Conservation (phyloP, 2,329 filamentous ascomycete genomes). For the Gremmenia infestans region DNA sequence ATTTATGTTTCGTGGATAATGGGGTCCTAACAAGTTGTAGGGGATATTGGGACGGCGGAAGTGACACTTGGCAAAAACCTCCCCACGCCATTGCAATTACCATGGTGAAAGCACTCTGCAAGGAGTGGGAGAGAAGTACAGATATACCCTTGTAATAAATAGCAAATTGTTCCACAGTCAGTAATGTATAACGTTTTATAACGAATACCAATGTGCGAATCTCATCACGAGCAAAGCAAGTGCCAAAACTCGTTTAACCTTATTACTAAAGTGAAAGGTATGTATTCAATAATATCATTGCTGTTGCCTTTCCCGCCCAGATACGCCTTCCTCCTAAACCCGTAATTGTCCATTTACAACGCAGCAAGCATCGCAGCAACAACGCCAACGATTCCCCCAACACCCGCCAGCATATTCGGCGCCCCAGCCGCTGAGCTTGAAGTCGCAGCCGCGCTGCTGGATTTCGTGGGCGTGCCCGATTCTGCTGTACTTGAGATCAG, state of each 20-base stretch:
- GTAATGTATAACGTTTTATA: too few relatives aligned
- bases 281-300: neutral
- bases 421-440: slow-evolving; percentile 1
- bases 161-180: too few relatives aligned
- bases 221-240: too few relatives aligned
- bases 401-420: slow-evolving; percentile 5
- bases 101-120: slow-evolving; percentile 45
- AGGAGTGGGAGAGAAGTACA: neutral
- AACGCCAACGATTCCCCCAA: slow-evolving; percentile 11
- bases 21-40: slow-evolving; percentile 31
- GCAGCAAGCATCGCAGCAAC: slow-evolving; percentile 13
- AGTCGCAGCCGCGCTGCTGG: neutral
- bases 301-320: neutral
- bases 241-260: neutral
- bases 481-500: neutral
- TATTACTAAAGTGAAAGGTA: neutral
- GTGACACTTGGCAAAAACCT: slow-evolving; percentile 56
- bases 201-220: too few relatives aligned
- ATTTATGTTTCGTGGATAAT: slow-evolving; percentile 1
- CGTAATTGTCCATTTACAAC: slow-evolving; percentile 9
- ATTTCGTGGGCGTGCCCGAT: neutral
- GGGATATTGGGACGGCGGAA: slow-evolving; percentile 66
- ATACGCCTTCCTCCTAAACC: neutral
- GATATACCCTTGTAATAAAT: too few relatives aligned
- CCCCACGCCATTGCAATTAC: slow-evolving; percentile 59